phyloP scores from a whole-genome alignment of 495 filamentous ascomycete species.

The Neurospora africana region DNA sequence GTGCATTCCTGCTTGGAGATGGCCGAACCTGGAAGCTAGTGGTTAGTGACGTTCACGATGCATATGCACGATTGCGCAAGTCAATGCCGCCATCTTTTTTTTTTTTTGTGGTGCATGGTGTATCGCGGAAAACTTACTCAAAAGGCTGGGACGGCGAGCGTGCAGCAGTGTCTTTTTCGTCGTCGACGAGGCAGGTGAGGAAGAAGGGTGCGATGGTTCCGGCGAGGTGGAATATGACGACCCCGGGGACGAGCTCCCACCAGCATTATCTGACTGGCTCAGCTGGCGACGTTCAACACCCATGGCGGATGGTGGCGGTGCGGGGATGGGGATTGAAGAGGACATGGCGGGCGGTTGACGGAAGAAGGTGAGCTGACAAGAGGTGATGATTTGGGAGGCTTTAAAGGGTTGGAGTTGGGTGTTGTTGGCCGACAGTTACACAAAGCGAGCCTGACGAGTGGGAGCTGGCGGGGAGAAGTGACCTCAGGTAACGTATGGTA shows the following conservation, averaged over 20 bases:
- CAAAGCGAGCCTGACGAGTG: background rate
- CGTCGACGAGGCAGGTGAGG: conserved; percentile 18
- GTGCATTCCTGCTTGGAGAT: conserved; percentile 56
- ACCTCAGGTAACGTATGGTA: background rate
- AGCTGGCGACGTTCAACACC: conserved; percentile 20
- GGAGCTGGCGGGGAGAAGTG: background rate
- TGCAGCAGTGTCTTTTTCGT: conserved; percentile 36
- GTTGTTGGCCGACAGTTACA: background rate
- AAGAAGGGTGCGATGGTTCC: conserved; percentile 20
- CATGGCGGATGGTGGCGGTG: conserved; percentile 26
- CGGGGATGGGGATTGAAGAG: conserved; percentile 43
- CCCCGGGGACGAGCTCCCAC: conserved; percentile 31
- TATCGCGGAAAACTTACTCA: conserved; percentile 31
- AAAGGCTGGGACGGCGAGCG: conserved; percentile 40
- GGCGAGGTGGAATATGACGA: conserved; percentile 46
- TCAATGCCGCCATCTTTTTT: background rate
- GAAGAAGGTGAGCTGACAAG: background rate
- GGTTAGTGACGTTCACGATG: conserved; percentile 7
- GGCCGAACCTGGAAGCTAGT: conserved; percentile 41
- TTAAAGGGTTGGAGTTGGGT: background rate
- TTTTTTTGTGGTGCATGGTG: background rate
- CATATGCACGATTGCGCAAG: background rate
- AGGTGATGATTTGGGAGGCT: background rate
- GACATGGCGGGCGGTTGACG: conserved; percentile 26
- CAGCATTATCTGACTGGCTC: conserved; percentile 27